Evolutionary conservation across 495 filamentous ascomycete genomes (phyloP).

Genomic region (Aspergillus steynii): DNA sequence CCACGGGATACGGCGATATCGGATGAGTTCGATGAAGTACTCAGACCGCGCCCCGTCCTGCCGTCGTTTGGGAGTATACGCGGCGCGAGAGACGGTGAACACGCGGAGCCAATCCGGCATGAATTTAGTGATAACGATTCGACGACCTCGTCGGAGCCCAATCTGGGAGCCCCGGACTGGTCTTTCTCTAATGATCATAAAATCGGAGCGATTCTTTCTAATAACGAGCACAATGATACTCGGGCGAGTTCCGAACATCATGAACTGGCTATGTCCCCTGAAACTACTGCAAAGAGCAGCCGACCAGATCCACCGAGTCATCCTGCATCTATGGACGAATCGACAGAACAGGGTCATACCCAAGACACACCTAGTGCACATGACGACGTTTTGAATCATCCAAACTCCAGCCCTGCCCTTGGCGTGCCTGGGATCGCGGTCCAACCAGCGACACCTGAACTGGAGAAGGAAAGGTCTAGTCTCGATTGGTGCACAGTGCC

Average conservation of each 20-base stretch:
- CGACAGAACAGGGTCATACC: too few relatives aligned
- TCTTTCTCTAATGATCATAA: slow-evolving; percentile 65
- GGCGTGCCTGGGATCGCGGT: slow-evolving; percentile 48
- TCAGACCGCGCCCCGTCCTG: slow-evolving; percentile 73
- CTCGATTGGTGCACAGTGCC: slow-evolving; percentile 37
- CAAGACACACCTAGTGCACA: background rate
- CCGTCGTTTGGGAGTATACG: slow-evolving; percentile 86
- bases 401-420: slow-evolving; percentile 14
- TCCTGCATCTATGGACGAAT: background rate
- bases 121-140: slow-evolving; percentile 42
- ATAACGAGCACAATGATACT: slow-evolving; percentile 11
- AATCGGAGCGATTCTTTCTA: slow-evolving; percentile 58
- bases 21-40: slow-evolving; percentile 62
- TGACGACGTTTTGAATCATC: background rate
- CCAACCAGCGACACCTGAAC: slow-evolving; percentile 46
- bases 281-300: background rate
- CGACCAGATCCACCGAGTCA: background rate
- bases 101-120: slow-evolving; percentile 19
- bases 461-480: slow-evolving; percentile 39
- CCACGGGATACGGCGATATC: slow-evolving; percentile 21
- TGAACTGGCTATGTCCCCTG: background rate
- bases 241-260: background rate
- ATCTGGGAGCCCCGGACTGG: slow-evolving; percentile 10
- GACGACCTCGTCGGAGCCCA: slow-evolving; percentile 32
- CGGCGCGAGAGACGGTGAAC: slow-evolving; percentile 34